These are phyloP conservation scores for Anisodus acutangulus DNA, from an alignment of 257 asterid species.

Conservation along the genomic window DNA sequence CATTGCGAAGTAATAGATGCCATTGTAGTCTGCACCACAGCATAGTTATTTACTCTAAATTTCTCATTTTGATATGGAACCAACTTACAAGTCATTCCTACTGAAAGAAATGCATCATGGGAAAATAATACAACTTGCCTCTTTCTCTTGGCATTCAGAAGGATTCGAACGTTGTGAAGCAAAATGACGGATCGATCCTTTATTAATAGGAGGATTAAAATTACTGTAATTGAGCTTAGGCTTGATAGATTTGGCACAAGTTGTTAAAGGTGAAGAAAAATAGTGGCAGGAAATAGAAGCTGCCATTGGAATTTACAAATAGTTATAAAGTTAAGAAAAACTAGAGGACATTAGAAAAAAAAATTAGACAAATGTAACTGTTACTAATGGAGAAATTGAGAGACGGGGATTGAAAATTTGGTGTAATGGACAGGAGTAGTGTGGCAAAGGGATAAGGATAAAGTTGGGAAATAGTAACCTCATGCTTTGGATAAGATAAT, in stretches of 20 bases:
- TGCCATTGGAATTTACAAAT: constrained; percentile 61
- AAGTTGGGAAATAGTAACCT: constrained; percentile 44
- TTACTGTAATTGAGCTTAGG: constrained; percentile 40
- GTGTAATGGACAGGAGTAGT: constrained; percentile 32
- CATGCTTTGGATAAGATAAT: constrained; percentile 67
- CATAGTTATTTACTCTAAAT: background rate
- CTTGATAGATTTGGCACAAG: constrained; percentile 38
- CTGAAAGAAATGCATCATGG: background rate
- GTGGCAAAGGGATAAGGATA: constrained; percentile 30
- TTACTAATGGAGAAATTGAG: constrained; percentile 18
- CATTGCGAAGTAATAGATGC: background rate
- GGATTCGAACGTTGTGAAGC: constrained; percentile 42
- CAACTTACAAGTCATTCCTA: background rate
- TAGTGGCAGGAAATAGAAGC: constrained; percentile 61
- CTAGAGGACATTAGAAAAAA: background rate
- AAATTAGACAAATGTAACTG: background rate
- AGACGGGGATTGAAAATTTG: constrained; percentile 52
- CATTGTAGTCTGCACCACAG: background rate
- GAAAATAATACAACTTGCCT: constrained; percentile 48
- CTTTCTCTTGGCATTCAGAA: constrained; percentile 44
- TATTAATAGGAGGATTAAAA: constrained; percentile 13
- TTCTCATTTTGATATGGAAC: background rate
- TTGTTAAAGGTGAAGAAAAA: constrained; percentile 43
- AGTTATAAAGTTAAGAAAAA: background rate
- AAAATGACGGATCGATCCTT: constrained; percentile 23